Conservation (phyloP, 2,329 filamentous ascomycete species). For the Xylaria polymorpha region DNA sequence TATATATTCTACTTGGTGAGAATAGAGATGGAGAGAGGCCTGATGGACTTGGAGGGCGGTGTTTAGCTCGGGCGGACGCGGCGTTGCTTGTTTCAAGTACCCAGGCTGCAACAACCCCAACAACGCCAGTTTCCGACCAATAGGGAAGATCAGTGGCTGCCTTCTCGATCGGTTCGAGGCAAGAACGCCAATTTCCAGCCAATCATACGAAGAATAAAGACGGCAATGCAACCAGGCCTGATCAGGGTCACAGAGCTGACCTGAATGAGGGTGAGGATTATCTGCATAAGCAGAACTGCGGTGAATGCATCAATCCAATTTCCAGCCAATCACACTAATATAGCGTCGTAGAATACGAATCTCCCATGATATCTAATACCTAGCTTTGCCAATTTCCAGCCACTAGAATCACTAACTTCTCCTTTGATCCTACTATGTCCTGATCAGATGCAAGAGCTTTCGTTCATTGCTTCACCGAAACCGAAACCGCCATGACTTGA, state of each 20-base stretch:
- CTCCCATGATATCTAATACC: background rate
- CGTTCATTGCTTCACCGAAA: too few species aligned
- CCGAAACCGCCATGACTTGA: background rate
- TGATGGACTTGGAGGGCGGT: too few species aligned
- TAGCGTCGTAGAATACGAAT: background rate
- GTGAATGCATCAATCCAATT: too few species aligned
- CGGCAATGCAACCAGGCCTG: too few species aligned
- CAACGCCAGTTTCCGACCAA: constrained; percentile 17
- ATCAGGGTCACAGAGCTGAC: too few species aligned
- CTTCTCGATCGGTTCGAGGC: too few species aligned
- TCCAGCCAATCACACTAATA: too few species aligned
- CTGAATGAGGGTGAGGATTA: too few species aligned
- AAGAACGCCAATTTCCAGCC: constrained; percentile 14
- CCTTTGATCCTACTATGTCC: too few species aligned
- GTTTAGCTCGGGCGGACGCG: background rate
- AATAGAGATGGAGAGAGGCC: background rate
- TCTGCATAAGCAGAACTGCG: too few species aligned
- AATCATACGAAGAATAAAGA: background rate
- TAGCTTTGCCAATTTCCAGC: constrained; percentile 12
- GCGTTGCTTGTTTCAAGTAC: background rate
- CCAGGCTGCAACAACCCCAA: background rate
- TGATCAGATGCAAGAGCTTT: background rate
- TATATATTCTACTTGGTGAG: background rate
- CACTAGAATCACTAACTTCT: background rate
- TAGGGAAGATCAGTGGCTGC: background rate